Conservation (phyloP, 495 filamentous ascomycete species). For the Penicillium alfredii region DNA sequence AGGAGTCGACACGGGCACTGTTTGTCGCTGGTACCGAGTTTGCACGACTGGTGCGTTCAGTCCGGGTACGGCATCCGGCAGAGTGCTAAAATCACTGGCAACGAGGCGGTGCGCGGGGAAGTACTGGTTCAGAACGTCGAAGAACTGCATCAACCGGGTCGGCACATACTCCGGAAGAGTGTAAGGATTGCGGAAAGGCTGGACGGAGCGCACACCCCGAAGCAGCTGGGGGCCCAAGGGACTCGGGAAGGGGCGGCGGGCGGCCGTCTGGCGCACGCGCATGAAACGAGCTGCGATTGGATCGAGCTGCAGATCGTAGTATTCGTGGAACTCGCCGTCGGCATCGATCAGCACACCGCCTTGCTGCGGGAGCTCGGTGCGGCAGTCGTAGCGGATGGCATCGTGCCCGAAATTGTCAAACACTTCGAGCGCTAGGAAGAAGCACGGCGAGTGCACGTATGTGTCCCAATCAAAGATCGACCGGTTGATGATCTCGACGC, state of each 20-base stretch:
- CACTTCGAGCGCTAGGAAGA: constrained; percentile 97
- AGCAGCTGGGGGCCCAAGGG: constrained; percentile 50
- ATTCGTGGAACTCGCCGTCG: constrained; percentile 89
- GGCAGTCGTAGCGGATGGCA: constrained; percentile 75
- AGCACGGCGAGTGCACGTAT: constrained; percentile 84
- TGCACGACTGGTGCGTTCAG: constrained; percentile 93
- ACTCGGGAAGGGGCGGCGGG: constrained; percentile 46
- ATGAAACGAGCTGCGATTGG: constrained; percentile 79
- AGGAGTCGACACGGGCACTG: constrained; percentile 83
- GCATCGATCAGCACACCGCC: constrained; percentile 79
- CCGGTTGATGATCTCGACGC: constrained; percentile 88
- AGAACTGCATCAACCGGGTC: constrained; percentile 92
- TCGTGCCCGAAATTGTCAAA: constrained; percentile 99
- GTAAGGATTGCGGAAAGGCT: constrained; percentile 68
- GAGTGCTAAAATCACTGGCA: constrained; percentile 80
- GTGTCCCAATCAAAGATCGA: constrained; percentile 92
- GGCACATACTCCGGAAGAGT: constrained; percentile 87
- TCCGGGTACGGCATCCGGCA: constrained; percentile 77
- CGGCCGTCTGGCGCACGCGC: constrained; percentile 64
- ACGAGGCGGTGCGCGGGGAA: constrained; percentile 87
- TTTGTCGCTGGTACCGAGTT: constrained; percentile 79
- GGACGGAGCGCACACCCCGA: constrained; percentile 49
- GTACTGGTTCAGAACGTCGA: constrained; percentile 74
- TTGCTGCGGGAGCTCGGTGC: constrained; percentile 72
- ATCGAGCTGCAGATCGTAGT: constrained; percentile 73